Percentiles rank a stretch among this genome's conserved stretches.
Conservation (phyloP, 768 basidiomycete genomes). For the Podaxis sp. region DNA sequence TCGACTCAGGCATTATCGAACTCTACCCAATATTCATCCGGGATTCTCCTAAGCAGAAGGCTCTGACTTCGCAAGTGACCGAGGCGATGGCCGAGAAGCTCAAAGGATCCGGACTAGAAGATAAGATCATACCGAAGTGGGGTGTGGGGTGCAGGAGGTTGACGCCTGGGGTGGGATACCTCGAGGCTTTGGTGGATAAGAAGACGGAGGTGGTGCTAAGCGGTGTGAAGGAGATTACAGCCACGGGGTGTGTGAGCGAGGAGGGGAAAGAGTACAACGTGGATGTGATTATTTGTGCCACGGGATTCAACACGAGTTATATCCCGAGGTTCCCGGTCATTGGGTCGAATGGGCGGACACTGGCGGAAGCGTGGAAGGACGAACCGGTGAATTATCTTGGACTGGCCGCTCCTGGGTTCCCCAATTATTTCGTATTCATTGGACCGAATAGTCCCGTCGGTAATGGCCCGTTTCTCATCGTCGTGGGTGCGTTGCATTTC, state of each 20-base stretch:
- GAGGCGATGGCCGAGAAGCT: constrained; percentile 40
- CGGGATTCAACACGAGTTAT: constrained; percentile 30
- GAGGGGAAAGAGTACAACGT: constrained; percentile 26
- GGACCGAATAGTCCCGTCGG: constrained; percentile 30
- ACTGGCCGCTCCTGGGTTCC: constrained; percentile 25
- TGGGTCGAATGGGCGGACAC: constrained; percentile 21
- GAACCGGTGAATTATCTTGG: constrained; percentile 27
- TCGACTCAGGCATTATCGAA: constrained; percentile 35
- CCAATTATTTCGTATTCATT: constrained; percentile 28
- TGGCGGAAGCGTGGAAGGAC: constrained; percentile 27
- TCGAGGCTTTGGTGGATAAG: constrained; percentile 26
- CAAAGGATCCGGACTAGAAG: constrained; percentile 36
- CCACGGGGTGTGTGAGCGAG: constrained; percentile 23
- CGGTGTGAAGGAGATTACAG: constrained; percentile 25
- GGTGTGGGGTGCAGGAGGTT: constrained; percentile 29
- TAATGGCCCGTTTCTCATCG: constrained; percentile 25
- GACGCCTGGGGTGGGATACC: constrained; percentile 29
- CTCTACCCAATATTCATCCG: constrained; percentile 25
- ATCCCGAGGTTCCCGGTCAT: constrained; percentile 28
- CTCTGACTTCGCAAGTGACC: constrained; percentile 19
- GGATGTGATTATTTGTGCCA: constrained; percentile 33
- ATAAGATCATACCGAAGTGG: constrained; percentile 30
- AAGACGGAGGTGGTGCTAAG: constrained; percentile 28
- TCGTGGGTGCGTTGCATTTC: constrained; percentile 20
- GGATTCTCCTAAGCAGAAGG: constrained; percentile 29